Base-by-base conservation (phyloP, 1,139 yeast species). In the Pichia sp. region DNA sequence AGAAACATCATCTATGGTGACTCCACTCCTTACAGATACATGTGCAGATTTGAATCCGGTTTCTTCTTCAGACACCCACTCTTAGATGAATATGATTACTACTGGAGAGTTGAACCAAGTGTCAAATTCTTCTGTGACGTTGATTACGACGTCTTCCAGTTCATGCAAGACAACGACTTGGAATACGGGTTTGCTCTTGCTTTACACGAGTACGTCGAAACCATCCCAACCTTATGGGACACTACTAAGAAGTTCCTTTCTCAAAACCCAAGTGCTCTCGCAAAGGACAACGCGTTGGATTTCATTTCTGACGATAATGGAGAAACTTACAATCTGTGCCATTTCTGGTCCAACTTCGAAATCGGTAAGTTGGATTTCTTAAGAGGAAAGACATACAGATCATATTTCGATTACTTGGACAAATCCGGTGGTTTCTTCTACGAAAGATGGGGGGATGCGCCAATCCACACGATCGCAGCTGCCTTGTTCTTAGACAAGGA, bases 381-480 rank as follows among this genome's bases (percentile, higher is more conserved):
- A 84, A 70, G 95, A 58, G 70, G 81, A 8, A 74, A 79, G 38
- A 82, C 85, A 1, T 89, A 89, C 66, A 64, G 71, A 27, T 76
- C 76, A 40, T 89, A 82, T 66, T 89, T 89, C 59, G 81, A 86
- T 15, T 69, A 76, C 59, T 73, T 89, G 58, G 96, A 89, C 66
- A 64, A 73, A 52, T 72, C 82, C 1, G 96, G 96, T 46, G 96
- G 95, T 0, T 89, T 89, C 69, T 89, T 85, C 69, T 89, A 89
- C 66, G 96, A 89, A 66, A 75, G 96, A 63, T 89, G 96, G 96
- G 96, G 96, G 34, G 96, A 89, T 66, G 96, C 96, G 0, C 96
- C 96, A 7, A 80, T 88, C 22, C 96, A 88, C 67, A 82, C 95
- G 7, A 80, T 88, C 55, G 90, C 90, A 3, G 95, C 89, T 2